These are phyloP conservation scores for Tardiomyces digboiensis DNA, from an alignment of 1,139 yeast species.

Conservation along the genomic window DNA sequence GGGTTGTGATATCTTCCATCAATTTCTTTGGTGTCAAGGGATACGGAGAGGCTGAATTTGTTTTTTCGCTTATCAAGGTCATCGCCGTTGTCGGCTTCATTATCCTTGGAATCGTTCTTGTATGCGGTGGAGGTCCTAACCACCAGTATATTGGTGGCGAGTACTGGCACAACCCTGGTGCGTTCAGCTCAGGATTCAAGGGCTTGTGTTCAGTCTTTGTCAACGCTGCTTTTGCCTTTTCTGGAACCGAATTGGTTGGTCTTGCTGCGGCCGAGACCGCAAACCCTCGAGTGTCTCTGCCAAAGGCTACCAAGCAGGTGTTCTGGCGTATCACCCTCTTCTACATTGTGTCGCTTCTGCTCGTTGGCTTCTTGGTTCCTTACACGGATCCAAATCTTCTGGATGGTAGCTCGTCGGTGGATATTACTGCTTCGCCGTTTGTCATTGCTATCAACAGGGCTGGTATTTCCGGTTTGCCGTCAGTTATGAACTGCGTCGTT, in stretches of 20 bases:
- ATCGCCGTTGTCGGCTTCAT: slow-evolving; percentile 53
- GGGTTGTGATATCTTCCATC: slow-evolving; percentile 41
- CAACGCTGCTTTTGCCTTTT: slow-evolving; percentile 80
- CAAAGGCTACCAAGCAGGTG: slow-evolving; percentile 62
- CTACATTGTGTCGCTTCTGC: slow-evolving; percentile 48
- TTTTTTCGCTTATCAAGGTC: slow-evolving; percentile 46
- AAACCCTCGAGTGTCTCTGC: slow-evolving; percentile 61
- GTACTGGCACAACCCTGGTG: slow-evolving; percentile 56
- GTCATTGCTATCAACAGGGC: slow-evolving; percentile 56
- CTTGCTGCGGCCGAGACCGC: slow-evolving; percentile 79
- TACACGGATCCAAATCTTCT: slow-evolving; percentile 53
- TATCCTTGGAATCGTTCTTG: slow-evolving; percentile 46
- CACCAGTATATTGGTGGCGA: slow-evolving; percentile 51
- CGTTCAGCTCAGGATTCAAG: slow-evolving; percentile 57
- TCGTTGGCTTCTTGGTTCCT: slow-evolving; percentile 58
- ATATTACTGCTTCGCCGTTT: slow-evolving; percentile 59
- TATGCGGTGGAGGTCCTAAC: slow-evolving; percentile 55
- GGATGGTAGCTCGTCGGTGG: slow-evolving; percentile 29
- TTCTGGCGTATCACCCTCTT: slow-evolving; percentile 63
- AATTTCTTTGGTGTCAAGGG: slow-evolving; percentile 63
- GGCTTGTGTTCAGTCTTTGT: slow-evolving; percentile 82
- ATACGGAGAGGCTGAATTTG: slow-evolving; percentile 63
- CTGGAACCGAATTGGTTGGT: slow-evolving; percentile 77
- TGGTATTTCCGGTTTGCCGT: slow-evolving; percentile 49
- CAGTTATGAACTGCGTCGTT: slow-evolving; percentile 64